These are phyloP conservation scores for Solanum corneliomulleri DNA, from an alignment of 257 asterid genomes.

Conservation along the genomic window DNA sequence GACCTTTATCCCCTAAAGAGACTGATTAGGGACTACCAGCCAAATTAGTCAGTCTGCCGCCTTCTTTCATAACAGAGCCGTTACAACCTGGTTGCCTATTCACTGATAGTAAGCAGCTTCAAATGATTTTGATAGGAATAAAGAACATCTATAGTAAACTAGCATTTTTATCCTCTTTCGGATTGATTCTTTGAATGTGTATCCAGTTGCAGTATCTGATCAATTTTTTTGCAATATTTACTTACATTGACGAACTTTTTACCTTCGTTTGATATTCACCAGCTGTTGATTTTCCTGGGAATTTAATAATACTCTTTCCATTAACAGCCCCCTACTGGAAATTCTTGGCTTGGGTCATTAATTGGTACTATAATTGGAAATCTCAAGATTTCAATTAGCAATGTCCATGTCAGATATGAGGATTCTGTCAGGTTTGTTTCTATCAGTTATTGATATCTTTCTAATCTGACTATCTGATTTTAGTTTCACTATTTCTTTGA, in stretches of 20 bases:
- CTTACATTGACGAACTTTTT: not conserved
- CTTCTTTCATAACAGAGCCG: not conserved
- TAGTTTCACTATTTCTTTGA: not conserved
- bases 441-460: not conserved
- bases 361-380: slow-evolving; percentile 91
- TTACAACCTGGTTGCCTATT: not conserved
- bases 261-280: not conserved
- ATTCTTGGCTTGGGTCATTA: slow-evolving; percentile 96
- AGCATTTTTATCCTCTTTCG: not conserved
- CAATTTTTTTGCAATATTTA: not conserved
- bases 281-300: slow-evolving; percentile 6
- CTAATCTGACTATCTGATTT: not conserved
- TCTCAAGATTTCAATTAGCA: slow-evolving; percentile 92
- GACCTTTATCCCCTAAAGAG: too few relatives aligned
- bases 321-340: slow-evolving; percentile 80
- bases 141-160: not conserved
- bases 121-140: not conserved
- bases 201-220: not conserved
- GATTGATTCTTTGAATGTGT: not conserved
- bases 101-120: not conserved
- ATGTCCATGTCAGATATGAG: slow-evolving; percentile 92
- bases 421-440: slow-evolving; percentile 74
- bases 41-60: too few relatives aligned
- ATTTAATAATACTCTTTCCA: not conserved
- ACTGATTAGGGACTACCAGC: too few relatives aligned